These are phyloP conservation scores for Linnemannia elongata DNA, from an alignment of 192 early-diverging fungal genomes.

Conservation along the genomic window DNA sequence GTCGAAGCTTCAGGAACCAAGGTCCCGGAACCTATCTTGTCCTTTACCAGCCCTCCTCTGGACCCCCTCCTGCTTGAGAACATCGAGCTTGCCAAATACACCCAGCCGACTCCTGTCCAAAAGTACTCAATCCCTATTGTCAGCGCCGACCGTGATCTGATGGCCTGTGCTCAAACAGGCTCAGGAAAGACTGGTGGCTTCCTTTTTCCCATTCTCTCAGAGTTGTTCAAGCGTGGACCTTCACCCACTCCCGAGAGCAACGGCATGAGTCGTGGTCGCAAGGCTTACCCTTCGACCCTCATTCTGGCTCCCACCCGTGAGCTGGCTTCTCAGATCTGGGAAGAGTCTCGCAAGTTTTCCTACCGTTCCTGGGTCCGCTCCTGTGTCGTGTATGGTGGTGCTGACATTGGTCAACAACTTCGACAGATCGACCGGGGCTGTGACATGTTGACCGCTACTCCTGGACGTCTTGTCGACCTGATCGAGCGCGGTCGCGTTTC, in stretches of 20 bases:
- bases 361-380: slow-evolving; percentile 93
- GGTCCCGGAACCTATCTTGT: slow-evolving; percentile 64
- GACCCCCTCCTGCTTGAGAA: slow-evolving; percentile 90
- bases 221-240: slow-evolving; percentile 88
- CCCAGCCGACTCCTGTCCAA: slow-evolving; percentile 95
- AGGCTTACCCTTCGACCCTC: slow-evolving; percentile 80
- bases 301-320: slow-evolving; percentile 96
- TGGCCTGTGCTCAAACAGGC: slow-evolving; percentile 99
- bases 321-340: slow-evolving; percentile 94
- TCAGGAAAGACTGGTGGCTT: slow-evolving; percentile 97
- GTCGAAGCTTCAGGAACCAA: slow-evolving; percentile 87
- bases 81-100: slow-evolving; percentile 89
- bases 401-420: slow-evolving; percentile 89
- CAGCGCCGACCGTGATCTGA: slow-evolving; percentile 89
- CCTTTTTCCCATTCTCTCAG: slow-evolving; percentile 94
- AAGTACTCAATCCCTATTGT: slow-evolving; percentile 92
- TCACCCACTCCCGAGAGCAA: slow-evolving; percentile 53
- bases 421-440: slow-evolving; percentile 93
- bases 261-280: slow-evolving; percentile 76
- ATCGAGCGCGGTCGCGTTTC: slow-evolving; percentile 84
- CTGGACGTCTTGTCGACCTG: slow-evolving; percentile 94
- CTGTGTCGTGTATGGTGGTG: slow-evolving; percentile 95
- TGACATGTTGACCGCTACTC: slow-evolving; percentile 93
- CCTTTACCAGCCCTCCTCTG: slow-evolving; percentile 72
- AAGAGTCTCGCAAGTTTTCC: slow-evolving; percentile 87